Base-by-base conservation (phyloP, 225 moss, liverwort and hornwort genomes). In the Sphagnum contortum region DNA sequence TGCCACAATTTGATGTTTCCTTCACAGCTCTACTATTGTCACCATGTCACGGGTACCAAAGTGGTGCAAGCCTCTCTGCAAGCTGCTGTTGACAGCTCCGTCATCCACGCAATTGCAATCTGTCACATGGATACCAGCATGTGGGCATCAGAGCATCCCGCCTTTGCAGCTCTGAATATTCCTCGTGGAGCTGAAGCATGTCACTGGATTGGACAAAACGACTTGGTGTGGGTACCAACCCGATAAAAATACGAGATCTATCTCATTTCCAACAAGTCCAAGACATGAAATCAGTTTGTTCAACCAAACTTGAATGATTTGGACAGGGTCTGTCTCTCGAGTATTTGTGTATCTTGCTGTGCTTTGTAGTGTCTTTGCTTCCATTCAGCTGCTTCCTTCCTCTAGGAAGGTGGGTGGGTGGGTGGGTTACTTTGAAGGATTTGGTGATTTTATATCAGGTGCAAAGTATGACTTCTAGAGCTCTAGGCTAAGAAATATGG, bases 1-100 rank as follows among this genome's bases (percentile, higher is more conserved):
- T 76, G 73, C 64, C 80, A 80, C 5, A 48, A 49, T 4, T 2
- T 76, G 6, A 57, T 53, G 45, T 80, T 76, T 57, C 68, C 76
- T 1, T 29, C 67, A 2, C 7, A 13, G 0, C 6, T 76, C 0
- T 73, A 57, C 8, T 76, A 73, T 0, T 79, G 79, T 0, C 79
- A 69, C 9, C 47, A 12, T 5, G 69, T 75, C 44, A 75, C 66
- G 5, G 70, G 67, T 3, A 80, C 76, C 3, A 73, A 70, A 8
- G 67, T 80, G 1, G 12, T 80, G 5, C 12, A 29, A 2, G 64
- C 70, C 1, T 44, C 64, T 14, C 70, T 79, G 29, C 29, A 29
- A 2, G 47, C 72, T 5, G 64, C 12, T 9, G 55, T 4, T 5
- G 2, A 9, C 2, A 5, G 54, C 4, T 5, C 57, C 45, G 9